Conservation (phyloP, 2,329 filamentous ascomycete species). For the Beauveria varroae region DNA sequence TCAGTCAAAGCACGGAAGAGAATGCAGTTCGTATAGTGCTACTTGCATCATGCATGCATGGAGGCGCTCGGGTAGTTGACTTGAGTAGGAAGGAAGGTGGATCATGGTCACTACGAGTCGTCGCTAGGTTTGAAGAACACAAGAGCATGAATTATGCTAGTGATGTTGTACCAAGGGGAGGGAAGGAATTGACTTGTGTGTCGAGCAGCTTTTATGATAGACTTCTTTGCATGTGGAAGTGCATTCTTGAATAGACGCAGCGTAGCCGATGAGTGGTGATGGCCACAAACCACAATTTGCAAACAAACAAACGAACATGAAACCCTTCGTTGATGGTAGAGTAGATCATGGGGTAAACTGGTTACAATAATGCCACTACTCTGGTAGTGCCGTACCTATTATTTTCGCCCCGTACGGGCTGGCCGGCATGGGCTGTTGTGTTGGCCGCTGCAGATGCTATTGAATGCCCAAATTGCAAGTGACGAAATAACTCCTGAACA, state of each 20-base stretch:
- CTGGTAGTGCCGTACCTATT: neutral
- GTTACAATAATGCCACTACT: neutral
- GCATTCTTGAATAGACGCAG: neutral
- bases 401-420: neutral
- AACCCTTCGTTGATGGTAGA: too few species aligned
- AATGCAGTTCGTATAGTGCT: constrained; percentile 36
- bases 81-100: constrained; percentile 29
- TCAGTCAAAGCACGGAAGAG: constrained; percentile 27
- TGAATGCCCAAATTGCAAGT: neutral
- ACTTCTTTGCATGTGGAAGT: constrained; percentile 59
- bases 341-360: neutral
- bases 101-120: constrained; percentile 54
- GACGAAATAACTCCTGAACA: neutral
- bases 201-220: constrained; percentile 75
- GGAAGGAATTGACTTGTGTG: constrained; percentile 38
- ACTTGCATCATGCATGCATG: constrained; percentile 93
- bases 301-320: neutral
- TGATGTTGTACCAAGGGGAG: constrained; percentile 48
- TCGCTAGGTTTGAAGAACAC: constrained; percentile 74
- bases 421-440: neutral
- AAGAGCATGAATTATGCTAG: constrained; percentile 93
- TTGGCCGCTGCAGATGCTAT: neutral
- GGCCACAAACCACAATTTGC: neutral
- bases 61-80: constrained; percentile 62
- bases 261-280: neutral